Conservation (phyloP, 2,329 filamentous ascomycete genomes). For the Xylariaceae sp. region DNA sequence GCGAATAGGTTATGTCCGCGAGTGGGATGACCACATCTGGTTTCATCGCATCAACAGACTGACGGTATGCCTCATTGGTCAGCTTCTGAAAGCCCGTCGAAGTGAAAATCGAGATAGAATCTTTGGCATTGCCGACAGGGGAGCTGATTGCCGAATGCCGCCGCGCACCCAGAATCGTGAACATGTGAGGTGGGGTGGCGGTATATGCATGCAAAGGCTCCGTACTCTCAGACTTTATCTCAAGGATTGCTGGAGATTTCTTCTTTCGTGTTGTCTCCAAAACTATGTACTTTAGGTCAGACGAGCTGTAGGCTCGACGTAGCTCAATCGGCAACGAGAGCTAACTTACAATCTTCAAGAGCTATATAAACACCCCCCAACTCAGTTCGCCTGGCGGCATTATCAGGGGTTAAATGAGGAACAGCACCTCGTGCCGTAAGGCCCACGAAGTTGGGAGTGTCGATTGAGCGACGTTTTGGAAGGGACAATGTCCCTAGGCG, state of each 20-base stretch:
- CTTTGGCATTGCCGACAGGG: conserved; percentile 73
- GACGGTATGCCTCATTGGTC: conserved; percentile 70
- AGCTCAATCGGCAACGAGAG: background rate
- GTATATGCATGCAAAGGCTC: conserved; percentile 78
- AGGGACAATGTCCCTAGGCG: conserved; percentile 73
- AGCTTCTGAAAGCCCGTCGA: conserved; percentile 83
- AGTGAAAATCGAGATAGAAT: conserved; percentile 78
- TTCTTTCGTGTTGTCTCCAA: conserved; percentile 54
- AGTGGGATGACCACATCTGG: conserved; percentile 83
- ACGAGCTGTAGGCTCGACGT: background rate
- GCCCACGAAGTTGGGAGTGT: conserved; percentile 83
- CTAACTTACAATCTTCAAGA: conserved; percentile 85
- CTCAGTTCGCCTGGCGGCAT: conserved; percentile 67
- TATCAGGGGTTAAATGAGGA: conserved; percentile 89
- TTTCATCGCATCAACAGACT: conserved; percentile 66
- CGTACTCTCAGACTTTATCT: conserved; percentile 43
- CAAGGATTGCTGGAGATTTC: conserved; percentile 56
- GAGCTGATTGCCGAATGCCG: conserved; percentile 76
- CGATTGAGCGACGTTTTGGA: conserved; percentile 65
- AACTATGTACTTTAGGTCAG: conserved; percentile 47
- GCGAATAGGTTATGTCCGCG: conserved; percentile 71
- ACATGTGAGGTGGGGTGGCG: conserved; percentile 66
- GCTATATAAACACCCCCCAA: conserved; percentile 78
- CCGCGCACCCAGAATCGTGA: conserved; percentile 78
- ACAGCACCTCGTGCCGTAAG: conserved; percentile 82